Percentiles rank a stretch among this genome's conserved stretches.
phyloP scores from a whole-genome alignment of 2,329 filamentous ascomycete species.

The Ilyonectria mors-panacis region DNA sequence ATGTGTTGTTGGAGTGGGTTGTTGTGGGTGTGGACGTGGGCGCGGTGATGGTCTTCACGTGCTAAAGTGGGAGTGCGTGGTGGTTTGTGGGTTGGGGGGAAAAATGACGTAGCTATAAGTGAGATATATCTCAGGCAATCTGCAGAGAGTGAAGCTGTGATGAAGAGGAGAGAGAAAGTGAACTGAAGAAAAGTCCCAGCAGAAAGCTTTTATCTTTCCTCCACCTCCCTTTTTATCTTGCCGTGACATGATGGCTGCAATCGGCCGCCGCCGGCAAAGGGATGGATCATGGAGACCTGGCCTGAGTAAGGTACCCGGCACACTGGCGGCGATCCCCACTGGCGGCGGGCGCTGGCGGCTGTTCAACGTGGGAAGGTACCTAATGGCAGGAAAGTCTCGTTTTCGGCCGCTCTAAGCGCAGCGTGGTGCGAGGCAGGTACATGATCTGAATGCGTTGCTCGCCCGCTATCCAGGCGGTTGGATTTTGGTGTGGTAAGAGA shows the following conservation, averaged over 20 bases:
- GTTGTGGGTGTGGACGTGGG: background rate
- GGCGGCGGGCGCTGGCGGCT: too few species aligned
- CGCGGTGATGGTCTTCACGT: constrained; percentile 27
- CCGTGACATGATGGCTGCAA: constrained; percentile 40
- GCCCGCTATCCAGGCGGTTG: background rate
- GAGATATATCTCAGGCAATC: background rate
- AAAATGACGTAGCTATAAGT: constrained; percentile 42
- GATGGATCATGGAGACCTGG: constrained; percentile 6
- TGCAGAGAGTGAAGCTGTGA: background rate
- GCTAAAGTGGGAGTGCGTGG: constrained; percentile 32
- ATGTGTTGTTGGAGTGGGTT: background rate
- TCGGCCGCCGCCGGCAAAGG: constrained; percentile 43
- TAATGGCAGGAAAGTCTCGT: background rate
- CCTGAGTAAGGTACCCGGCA: background rate
- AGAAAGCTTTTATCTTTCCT: constrained; percentile 39
- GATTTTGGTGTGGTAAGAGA: constrained; percentile 11
- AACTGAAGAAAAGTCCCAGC: constrained; percentile 14
- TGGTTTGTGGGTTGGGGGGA: constrained; percentile 31
- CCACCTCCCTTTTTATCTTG: constrained; percentile 27
- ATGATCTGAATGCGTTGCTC: too few species aligned
- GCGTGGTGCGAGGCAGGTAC: too few species aligned
- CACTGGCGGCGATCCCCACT: too few species aligned
- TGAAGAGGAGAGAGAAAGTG: constrained; percentile 11
- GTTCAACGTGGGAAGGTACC: too few species aligned
- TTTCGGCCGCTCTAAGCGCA: background rate